Percentiles rank a stretch among this genome's conserved stretches.
Evolutionary conservation across 1,139 yeast species (phyloP).

Genomic region (Saccharomyces hybrid): DNA sequence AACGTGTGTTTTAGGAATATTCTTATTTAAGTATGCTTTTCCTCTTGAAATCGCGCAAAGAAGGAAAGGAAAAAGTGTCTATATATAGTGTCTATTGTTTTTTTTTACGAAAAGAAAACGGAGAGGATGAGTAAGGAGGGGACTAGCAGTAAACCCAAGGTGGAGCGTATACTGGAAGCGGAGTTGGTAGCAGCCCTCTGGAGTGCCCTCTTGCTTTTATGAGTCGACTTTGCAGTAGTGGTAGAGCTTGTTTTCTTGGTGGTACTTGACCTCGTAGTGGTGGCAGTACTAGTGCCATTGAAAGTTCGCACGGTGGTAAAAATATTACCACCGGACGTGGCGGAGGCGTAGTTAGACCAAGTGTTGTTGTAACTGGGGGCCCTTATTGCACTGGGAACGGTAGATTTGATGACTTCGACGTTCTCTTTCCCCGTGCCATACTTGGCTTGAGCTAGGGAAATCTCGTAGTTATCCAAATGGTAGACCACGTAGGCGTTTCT

Average conservation of each 20-base stretch:
- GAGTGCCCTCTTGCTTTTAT: background rate
- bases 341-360: background rate
- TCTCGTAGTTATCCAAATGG: constrained; percentile 57
- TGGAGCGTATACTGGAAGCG: background rate
- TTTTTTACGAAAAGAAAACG: background rate
- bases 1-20: background rate
- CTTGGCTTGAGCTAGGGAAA: constrained; percentile 61
- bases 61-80: background rate
- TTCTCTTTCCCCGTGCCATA: background rate
- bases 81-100: background rate
- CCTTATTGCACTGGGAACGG: constrained; percentile 5
- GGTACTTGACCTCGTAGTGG: background rate
- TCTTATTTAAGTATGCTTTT: background rate
- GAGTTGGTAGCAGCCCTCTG: background rate
- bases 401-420: constrained; percentile 1
- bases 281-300: background rate
- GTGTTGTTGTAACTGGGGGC: constrained; percentile 5
- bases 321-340: background rate
- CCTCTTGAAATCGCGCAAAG: background rate
- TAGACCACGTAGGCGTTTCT: constrained; percentile 70
- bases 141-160: background rate
- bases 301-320: background rate
- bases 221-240: background rate
- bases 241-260: background rate
- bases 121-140: background rate